phyloP scores from a whole-genome alignment of 2,329 filamentous ascomycete species.

The Ophiosphaerella korrae region DNA sequence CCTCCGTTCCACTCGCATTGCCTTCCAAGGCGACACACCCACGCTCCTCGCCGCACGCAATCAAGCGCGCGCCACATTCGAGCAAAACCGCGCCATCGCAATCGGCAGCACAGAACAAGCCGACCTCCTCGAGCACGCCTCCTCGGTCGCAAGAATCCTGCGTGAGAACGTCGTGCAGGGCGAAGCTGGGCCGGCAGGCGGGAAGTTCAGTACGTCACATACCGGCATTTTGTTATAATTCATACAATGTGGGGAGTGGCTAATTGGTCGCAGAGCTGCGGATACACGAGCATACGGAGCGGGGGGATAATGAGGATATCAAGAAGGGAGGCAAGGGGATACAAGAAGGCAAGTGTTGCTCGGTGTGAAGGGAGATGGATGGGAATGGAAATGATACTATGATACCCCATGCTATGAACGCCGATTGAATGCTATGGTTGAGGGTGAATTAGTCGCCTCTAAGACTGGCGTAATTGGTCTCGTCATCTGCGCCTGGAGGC shows the following conservation, averaged over 20 bases:
- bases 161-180: constrained; percentile 90
- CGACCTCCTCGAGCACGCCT: constrained; percentile 74
- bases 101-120: constrained; percentile 63
- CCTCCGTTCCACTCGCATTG: constrained; percentile 78
- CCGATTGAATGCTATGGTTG: constrained; percentile 27
- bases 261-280: constrained; percentile 65
- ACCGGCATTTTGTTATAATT: constrained; percentile 35
- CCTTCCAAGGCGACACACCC: constrained; percentile 80
- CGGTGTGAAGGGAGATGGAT: constrained; percentile 28
- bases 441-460: constrained; percentile 69
- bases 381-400: constrained; percentile 34
- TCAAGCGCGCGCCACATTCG: constrained; percentile 77
- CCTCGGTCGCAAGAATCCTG: constrained; percentile 81
- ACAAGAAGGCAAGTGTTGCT: constrained; percentile 47
- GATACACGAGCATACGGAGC: constrained; percentile 90
- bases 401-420: constrained; percentile 32
- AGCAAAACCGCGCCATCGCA: constrained; percentile 65
- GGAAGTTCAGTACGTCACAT: constrained; percentile 61
- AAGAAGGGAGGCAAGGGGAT: constrained; percentile 62
- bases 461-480: constrained; percentile 84
- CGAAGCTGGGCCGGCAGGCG: constrained; percentile 52
- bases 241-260: not conserved
- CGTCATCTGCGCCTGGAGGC: constrained; percentile 78
- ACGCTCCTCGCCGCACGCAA: constrained; percentile 72
- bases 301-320: constrained; percentile 90